A percentile compares a stretch with the other conserved stretches of the same genome.
phyloP scores from a whole-genome alignment of 208 protist species.

The Phytomonas francai region DNA sequence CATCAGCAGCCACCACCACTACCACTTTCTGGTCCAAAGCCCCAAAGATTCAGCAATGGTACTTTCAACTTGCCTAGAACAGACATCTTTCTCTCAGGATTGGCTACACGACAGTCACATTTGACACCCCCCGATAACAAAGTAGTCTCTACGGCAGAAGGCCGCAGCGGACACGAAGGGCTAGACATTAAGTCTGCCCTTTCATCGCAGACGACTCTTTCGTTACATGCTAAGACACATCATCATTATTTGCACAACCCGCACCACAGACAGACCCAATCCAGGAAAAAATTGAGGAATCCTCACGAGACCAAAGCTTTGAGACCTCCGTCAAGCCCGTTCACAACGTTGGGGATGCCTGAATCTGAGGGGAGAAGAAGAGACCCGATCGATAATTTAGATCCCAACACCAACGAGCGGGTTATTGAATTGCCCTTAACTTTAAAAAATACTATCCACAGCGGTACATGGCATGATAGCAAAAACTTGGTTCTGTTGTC shows the following conservation, averaged over 20 bases:
- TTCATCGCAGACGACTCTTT: background rate
- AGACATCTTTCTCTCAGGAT: background rate
- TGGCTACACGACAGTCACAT: background rate
- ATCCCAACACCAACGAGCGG: background rate
- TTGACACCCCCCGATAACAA: background rate
- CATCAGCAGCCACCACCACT: background rate
- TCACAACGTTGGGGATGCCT: background rate
- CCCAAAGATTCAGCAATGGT: background rate
- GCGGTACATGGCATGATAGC: background rate
- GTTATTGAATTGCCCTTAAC: background rate
- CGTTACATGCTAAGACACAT: background rate
- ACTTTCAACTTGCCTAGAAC: background rate
- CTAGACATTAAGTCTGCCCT: background rate
- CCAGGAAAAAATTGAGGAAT: background rate
- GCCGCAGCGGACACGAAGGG: background rate
- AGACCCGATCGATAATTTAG: background rate
- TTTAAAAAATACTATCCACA: background rate
- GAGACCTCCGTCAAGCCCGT: background rate
- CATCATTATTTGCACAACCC: background rate
- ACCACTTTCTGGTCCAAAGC: background rate
- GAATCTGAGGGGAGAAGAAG: background rate
- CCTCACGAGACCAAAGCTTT: background rate
- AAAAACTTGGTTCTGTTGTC: background rate
- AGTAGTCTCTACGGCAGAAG: background rate
- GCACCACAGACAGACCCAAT: background rate